phyloP scores from a whole-genome alignment of 2,329 filamentous ascomycete species.

The Camillea tinctor region DNA sequence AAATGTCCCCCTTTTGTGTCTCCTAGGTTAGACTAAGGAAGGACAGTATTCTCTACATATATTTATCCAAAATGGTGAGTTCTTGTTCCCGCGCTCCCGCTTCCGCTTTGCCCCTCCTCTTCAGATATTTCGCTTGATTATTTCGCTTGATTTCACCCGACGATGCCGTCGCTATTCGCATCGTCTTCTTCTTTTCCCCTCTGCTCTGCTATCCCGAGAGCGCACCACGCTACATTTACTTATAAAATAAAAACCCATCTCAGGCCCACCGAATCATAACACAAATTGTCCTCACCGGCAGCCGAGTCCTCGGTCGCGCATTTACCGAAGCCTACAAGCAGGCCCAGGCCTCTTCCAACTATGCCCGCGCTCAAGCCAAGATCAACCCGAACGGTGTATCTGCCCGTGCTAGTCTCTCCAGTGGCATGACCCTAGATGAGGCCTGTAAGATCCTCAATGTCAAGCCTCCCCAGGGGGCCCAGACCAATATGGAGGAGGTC shows the following conservation, averaged over 20 bases:
- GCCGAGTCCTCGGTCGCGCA: slow-evolving; percentile 87
- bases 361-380: slow-evolving; percentile 71
- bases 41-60: too few species aligned
- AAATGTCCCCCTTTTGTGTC: too few species aligned
- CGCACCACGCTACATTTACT: too few species aligned
- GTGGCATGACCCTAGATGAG: slow-evolving; percentile 89
- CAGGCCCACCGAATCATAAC: slow-evolving; percentile 94
- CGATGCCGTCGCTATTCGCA: too few species aligned
- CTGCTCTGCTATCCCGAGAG: too few species aligned
- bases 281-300: slow-evolving; percentile 86
- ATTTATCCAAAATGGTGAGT: slow-evolving; percentile 12
- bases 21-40: too few species aligned
- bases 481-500: slow-evolving; percentile 75
- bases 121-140: background rate
- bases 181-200: too few species aligned
- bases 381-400: slow-evolving; percentile 44
- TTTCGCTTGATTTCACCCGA: too few species aligned
- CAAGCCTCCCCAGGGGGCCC: slow-evolving; percentile 76
- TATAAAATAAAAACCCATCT: background rate
- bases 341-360: slow-evolving; percentile 81
- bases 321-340: slow-evolving; percentile 95
- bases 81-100: background rate
- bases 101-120: background rate
- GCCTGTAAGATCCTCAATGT: slow-evolving; percentile 97
- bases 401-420: slow-evolving; percentile 45